Evolutionary conservation across 805 yeast genomes (phyloP).

Genomic region (Candida verbasci): DNA sequence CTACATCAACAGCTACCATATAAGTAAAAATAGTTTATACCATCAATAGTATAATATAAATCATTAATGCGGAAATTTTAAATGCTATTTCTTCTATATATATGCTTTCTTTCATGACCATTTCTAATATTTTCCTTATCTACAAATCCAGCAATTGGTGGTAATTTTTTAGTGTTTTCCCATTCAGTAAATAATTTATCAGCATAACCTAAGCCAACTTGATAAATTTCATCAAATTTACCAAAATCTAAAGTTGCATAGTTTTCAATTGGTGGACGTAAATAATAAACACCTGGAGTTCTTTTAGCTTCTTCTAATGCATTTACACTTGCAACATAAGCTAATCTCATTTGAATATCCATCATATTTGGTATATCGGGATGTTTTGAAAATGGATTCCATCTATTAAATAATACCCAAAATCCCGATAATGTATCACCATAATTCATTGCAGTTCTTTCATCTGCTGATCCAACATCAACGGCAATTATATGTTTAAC

Average conservation of each 20-base stretch:
- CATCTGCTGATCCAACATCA: constrained; percentile 95
- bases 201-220: constrained; percentile 77
- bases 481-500: constrained; percentile 86
- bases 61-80: constrained; percentile 21
- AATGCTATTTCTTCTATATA: constrained; percentile 61
- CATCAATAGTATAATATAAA: too few relatives aligned
- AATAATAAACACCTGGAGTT: constrained; percentile 79
- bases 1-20: too few relatives aligned
- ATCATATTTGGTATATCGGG: constrained; percentile 93
- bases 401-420: constrained; percentile 82
- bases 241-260: constrained; percentile 91
- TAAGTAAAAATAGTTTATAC: too few relatives aligned
- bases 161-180: constrained; percentile 51
- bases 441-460: constrained; percentile 80
- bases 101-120: constrained; percentile 17
- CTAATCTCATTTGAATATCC: constrained; percentile 87
- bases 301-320: constrained; percentile 84
- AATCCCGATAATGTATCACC: constrained; percentile 92
- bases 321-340: constrained; percentile 92
- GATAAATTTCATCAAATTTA: constrained; percentile 83
- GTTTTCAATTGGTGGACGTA: constrained; percentile 91
- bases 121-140: constrained; percentile 11
- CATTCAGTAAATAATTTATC: constrained; percentile 50
- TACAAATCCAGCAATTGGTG: constrained; percentile 54
- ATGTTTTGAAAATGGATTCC: constrained; percentile 84